Base-by-base conservation (phyloP, 2,329 filamentous ascomycete species). In the Cryphonectria nitschkei region DNA sequence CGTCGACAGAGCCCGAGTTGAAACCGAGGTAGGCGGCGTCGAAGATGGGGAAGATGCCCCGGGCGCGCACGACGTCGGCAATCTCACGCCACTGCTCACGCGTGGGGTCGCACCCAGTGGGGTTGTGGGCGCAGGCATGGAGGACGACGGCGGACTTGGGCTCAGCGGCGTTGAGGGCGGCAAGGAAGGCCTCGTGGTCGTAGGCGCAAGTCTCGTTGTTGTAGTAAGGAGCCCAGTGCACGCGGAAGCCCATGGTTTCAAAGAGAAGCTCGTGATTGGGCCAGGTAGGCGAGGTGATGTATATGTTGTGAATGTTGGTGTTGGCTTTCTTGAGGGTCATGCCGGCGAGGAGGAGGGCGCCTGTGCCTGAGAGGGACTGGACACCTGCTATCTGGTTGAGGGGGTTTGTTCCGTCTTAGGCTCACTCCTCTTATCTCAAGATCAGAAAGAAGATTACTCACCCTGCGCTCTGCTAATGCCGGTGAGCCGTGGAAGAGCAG, bases 111-210 rank as follows among this genome's bases (percentile, higher is more conserved):
- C 77, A 80, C 1, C 82, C 82, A 0, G 81, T 84, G 0, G 82
- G 82, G 68, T 84, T 84, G 70, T 84, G 82, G 0, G 82, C 82
- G 70, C 82, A 83, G 14, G 81, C 78, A 67, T 84, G 82, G 3
- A 84, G 74, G 37, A 83, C 72, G 13, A 83, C 71, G 5, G 79
- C 75, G 2, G 75, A 77, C 14, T 69, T 67, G 32, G 56, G 71
- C 19, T 77, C 74, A 0, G 79, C 79, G 22, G 72, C 56, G n/a
- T 74, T 71, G 7, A 83, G 73, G 2, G 72, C 73, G 1, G 70
- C 22, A 1, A 81, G 73, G 67, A 77, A 78, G 67, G 73, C 69
- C 1, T 79, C 76, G 67, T 80, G 80, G 74, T 82, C 78, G 39
- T 83, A 77, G 1, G 64, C 34, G 16, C 77, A 70, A 9, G 75